Evolutionary conservation across 164 flowering plant species (phyloP), one percentile per base, ranked within the genome.

Genomic region (Berberis thunbergii): DNA sequence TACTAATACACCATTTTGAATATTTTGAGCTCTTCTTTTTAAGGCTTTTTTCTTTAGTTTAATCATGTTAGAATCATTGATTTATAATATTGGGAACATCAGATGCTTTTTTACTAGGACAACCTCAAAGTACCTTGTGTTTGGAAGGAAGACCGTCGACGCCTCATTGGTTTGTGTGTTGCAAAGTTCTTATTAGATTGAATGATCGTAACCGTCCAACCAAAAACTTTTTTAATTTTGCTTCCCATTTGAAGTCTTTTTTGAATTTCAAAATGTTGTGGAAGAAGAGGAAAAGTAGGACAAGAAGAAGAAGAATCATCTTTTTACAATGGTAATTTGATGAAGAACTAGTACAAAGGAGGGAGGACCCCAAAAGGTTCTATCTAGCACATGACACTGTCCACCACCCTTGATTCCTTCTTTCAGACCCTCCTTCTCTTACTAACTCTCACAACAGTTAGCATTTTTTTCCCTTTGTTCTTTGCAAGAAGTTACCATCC

Each of bases 401-500:
- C 26, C 26, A 70, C 70, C 75, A 66, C 57, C 64, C 72, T 42
- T 42, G 42, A 77, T 81, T 79, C 86, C 76, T 69, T 76, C 71
- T 45, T 46, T 52, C 48, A 50, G 52, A 45, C n/a, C 45, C 54
- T 45, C 63, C 64, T 26, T 26, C 26, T 26, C 26, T 26, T 26
- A 26, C 26, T 26, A 26, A 26, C 26, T 26, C 26, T 26, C 26
- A 26, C 26, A 26, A 26, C 26, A 26, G 62, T 3, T 70, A 69
- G 71, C 77, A 75, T 79, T 57, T 57, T 40, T 40, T 73, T 67
- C 56, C 74, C 81, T 84, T 86, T 80, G 85, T 76, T 80, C 85
- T 86, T 84, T 83, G 84, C 84, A 86, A 85, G 86, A 88, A 87
- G 87, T 72, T 70, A 65, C 77, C 71, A 63, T 77, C 70, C 72